Evolutionary conservation across 202 grass and related monocot species (phyloP), one percentile per base, ranked within the genome.

Genomic region (Brachypodium distachyon): DNA sequence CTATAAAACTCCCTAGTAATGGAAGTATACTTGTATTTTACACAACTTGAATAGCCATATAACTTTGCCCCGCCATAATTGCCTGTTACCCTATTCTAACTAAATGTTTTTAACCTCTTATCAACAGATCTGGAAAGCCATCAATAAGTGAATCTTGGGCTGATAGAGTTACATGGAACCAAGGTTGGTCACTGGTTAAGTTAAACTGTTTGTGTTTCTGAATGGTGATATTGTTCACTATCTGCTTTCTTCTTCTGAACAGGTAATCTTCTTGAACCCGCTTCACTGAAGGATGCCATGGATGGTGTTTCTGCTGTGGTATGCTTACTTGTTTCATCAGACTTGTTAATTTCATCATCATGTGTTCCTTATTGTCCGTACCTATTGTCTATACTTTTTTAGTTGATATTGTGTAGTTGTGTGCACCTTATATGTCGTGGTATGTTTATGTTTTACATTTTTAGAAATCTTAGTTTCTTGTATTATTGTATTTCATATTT

Each of bases 91-190:
- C 33, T 51, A 41, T 80, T 61, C 61, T 72, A 40, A 77, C 49
- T 38, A 33, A 11, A 19, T 44, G 34, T 51, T 58, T 17, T 67
- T 31, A 46, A 48, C 55, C 44, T 66, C 67, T 87, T 85, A 40
- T 83, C 72, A 67, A 74, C 80, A 97, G 94, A 89, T 97, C 94
- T 88, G 91, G 94, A 70, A 97, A 84, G 82, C 79, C 91, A 77
- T 92, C 91, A 40, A 67, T 92, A 79, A 76, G 72, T 51, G 94
- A 87, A 85, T 76, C 84, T 28, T 97, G 94, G 94, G 82, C 73
- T 82, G 91, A 97, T 64, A 92, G 86, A 86, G 94, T 97, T 90
- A 72, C 70, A 77, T 97, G 94, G 94, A 83, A 92, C 42, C 77
- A 94, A 94, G 94, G 94, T 97, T 83, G 39, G 32, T 76, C 29